Evolutionary conservation across 192 early-diverging fungal genomes (phyloP), one percentile per base, ranked within the genome.

Genomic region (Coemansia sp.): DNA sequence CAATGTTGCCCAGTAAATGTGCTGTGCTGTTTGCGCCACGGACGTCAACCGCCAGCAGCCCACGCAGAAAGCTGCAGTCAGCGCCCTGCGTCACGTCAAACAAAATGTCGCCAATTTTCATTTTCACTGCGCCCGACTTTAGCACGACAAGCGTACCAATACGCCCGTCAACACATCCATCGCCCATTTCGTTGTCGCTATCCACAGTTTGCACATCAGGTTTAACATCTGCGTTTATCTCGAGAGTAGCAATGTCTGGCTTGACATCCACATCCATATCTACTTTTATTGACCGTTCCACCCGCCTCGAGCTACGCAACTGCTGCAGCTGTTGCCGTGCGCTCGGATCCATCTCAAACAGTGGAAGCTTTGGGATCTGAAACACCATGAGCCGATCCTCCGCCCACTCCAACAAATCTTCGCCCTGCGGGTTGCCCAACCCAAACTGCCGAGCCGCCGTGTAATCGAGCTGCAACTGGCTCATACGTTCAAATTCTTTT

Each of bases 1-100:
- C 71, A 20, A 79, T 53, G 19, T 79, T 79, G 3, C 71, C 76
- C 27, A 79, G 67, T 45, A 79, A 41, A 41, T 69, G 68, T 14
- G 76, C 76, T 3, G 62, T 35, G n/a, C 51, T 57, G 59, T 48
- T 51, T 4, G 19, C 19, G 5, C 68, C 53, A 20, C 59, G 53
- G 50, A 37, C 55, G 19, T 80, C 77, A 4, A 80, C 61, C 0
- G 77, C 68, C 41, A 73, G 32, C 49, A 80, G n/a, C 1, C 68
- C 68, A 43, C 72, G 77, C 54, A 80, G 60, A 43, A 80, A 80
- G 71, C 68, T 68, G 59, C 71, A 70, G 26, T 67, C 67, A 14
- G 77, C 67, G 16, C 77, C 77, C 1, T 58, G 55, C 53, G 77
- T 66, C 1, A 80, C 68, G 54, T 80, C 77, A n/a, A 74, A 51